Evolutionary conservation across 176 grass and related monocot genomes (phyloP).

Genomic region (Eleusine coracana): DNA sequence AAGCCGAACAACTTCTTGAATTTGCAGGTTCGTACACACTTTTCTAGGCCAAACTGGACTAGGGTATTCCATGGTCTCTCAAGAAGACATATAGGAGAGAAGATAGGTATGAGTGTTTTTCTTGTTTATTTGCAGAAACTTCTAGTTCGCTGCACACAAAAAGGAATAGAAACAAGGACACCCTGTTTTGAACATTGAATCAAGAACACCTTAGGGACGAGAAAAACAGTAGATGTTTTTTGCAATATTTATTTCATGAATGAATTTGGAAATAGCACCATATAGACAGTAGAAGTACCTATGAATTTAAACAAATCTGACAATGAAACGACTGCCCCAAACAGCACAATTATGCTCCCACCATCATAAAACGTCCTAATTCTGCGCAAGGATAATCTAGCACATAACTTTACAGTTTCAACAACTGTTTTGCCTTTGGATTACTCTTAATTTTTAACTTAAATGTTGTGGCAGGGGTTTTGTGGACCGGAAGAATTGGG

Average conservation of each 20-base stretch:
- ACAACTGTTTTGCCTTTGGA: neutral
- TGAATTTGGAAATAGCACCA: neutral
- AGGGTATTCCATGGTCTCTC: constrained; percentile 61
- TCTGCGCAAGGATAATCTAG: neutral
- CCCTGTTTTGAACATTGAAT: neutral
- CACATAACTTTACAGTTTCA: neutral
- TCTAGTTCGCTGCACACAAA: neutral
- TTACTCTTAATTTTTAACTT: neutral
- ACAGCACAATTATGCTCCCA: neutral
- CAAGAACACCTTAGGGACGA: neutral
- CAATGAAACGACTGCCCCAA: neutral
- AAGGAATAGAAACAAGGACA: neutral
- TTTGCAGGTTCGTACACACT: constrained; percentile 61
- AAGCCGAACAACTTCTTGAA: neutral
- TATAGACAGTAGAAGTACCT: neutral
- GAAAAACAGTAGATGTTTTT: neutral
- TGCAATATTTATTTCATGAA: neutral
- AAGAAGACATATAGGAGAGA: constrained; percentile 57
- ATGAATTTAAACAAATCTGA: neutral
- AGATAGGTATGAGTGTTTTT: constrained; percentile 53
- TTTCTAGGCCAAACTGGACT: constrained; percentile 70
- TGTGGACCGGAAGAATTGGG: constrained; percentile 55
- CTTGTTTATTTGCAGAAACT: neutral
- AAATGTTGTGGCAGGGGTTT: constrained; percentile 46
- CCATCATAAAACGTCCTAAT: neutral